Percentiles rank a stretch among this genome's conserved stretches.
Conservation (phyloP, 345 rosid species). For the Ceriops tagal region DNA sequence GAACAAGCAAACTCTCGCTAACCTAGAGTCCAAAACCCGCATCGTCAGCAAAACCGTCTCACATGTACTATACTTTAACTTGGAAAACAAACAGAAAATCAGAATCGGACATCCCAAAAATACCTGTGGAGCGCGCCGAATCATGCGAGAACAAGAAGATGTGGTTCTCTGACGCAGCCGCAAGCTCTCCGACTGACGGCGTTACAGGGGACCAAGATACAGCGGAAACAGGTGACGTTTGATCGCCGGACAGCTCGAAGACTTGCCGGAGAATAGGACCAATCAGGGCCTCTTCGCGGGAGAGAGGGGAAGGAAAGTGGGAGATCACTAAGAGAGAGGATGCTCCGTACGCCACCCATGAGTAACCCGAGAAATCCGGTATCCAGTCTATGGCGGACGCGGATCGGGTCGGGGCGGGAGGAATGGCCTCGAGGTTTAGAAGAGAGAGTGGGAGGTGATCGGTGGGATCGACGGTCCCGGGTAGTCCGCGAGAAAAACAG, state of each 20-base stretch:
- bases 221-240: slow-evolving; percentile 45
- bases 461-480: slow-evolving; percentile 41
- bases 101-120: neutral
- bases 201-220: slow-evolving; percentile 75
- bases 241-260: slow-evolving; percentile 52
- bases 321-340: slow-evolving; percentile 82
- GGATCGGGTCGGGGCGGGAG: slow-evolving; percentile 67
- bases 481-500: slow-evolving; percentile 22
- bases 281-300: slow-evolving; percentile 44
- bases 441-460: slow-evolving; percentile 57
- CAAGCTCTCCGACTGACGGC: slow-evolving; percentile 77
- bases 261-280: slow-evolving; percentile 79
- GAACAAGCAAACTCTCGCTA: too few relatives aligned
- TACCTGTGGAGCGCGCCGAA: slow-evolving; percentile 47
- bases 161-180: slow-evolving; percentile 60
- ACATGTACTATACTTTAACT: neutral
- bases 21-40: too few relatives aligned
- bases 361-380: slow-evolving; percentile 74
- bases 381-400: slow-evolving; percentile 73
- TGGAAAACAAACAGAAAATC: neutral
- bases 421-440: slow-evolving; percentile 55
- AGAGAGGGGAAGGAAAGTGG: slow-evolving; percentile 85
- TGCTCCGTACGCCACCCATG: slow-evolving; percentile 95
- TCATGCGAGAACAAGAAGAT: slow-evolving; percentile 50
- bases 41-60: too few relatives aligned